Conservation (phyloP, 2,329 filamentous ascomycete species). For the Fusarium sp. region DNA sequence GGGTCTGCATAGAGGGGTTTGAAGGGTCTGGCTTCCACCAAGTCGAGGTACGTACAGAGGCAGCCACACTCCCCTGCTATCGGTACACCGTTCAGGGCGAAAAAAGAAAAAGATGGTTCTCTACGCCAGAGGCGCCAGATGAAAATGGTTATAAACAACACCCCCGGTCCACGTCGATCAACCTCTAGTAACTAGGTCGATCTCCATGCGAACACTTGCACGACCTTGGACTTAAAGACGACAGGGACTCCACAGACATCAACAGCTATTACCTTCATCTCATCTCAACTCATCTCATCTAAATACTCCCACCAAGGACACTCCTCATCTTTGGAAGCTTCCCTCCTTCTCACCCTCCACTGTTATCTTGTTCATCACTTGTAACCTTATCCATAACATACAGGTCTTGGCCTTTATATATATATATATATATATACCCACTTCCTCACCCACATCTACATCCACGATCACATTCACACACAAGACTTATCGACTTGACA, state of each 20-base stretch:
- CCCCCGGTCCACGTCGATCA: slow-evolving; percentile 45
- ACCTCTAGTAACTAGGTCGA: slow-evolving; percentile 42
- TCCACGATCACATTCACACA: not conserved
- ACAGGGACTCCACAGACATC: slow-evolving; percentile 43
- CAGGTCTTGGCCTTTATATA: slow-evolving; percentile 30
- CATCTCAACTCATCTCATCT: slow-evolving; percentile 38
- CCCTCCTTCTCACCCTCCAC: not conserved
- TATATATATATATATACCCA: slow-evolving; percentile 11
- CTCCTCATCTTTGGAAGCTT: slow-evolving; percentile 14
- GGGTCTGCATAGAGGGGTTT: slow-evolving; percentile 11
- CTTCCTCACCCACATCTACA: slow-evolving; percentile 17
- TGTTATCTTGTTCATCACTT: slow-evolving; percentile 1
- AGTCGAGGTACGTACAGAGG: slow-evolving; percentile 1
- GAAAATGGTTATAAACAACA: slow-evolving; percentile 41
- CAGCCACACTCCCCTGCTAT: slow-evolving; percentile 11
- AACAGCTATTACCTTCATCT: slow-evolving; percentile 35
- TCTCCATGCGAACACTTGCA: slow-evolving; percentile 48
- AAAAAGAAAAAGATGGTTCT: slow-evolving; percentile 28
- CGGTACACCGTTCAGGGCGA: slow-evolving; percentile 21
- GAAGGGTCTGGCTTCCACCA: slow-evolving; percentile 19
- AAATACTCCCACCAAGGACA: slow-evolving; percentile 38
- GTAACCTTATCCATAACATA: slow-evolving; percentile 26
- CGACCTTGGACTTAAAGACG: slow-evolving; percentile 36
- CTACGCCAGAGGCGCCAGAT: slow-evolving; percentile 34
- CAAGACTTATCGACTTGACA: slow-evolving; percentile 26